Base-by-base conservation (phyloP, 2,329 filamentous ascomycete species). In the Fusarium foetens region DNA sequence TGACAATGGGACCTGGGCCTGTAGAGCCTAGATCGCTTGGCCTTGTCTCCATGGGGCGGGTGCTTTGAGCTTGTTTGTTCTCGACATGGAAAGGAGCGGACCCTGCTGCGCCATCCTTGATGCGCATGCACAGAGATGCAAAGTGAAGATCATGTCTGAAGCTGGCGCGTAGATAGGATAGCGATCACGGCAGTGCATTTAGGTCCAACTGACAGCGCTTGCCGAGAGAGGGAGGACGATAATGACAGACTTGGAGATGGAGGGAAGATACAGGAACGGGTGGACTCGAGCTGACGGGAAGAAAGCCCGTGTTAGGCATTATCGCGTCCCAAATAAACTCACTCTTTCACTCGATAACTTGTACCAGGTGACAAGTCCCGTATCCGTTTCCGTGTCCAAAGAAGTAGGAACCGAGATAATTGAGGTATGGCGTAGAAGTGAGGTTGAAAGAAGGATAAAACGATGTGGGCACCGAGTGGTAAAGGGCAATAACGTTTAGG, bases 61-160 rank as follows among this genome's bases (percentile, higher is more conserved):
- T 64, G 55, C 58, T 65, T 68, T 65, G 58, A 69, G 68, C 68
- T 71, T 68, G 57, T 65, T 53, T 63, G 35, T 49, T 55, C 58
- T 59, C n/a, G 57, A 39, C 48, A 52, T 27, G 27, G 52, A 29
- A 62, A 46, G 54, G 66, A 48, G 41, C 43, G 55, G 67, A 48
- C 52, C 48, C 48, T 72, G 62, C 70, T 72, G 70, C 70, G 70
- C 70, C 70, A 64, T 63, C 49, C 31, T 58, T 36, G 54, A 58
- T 41, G 39, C 35, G 33, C 58, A 49, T 46, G n/a, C 4, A 25
- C 14, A 59, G 46, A 59, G 35, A 51, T 54, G 33, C 27, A 35
- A 36, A 58, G 14, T 35, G 52, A 65, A 67, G 46, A 39, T 42
- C 41, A 43, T 69, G 31, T 25, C 46, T 42, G 27, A 33, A 57